Evolutionary conservation across 371 early-diverging fungal genomes (phyloP).

Genomic region (Lichtheimia ramosa): DNA sequence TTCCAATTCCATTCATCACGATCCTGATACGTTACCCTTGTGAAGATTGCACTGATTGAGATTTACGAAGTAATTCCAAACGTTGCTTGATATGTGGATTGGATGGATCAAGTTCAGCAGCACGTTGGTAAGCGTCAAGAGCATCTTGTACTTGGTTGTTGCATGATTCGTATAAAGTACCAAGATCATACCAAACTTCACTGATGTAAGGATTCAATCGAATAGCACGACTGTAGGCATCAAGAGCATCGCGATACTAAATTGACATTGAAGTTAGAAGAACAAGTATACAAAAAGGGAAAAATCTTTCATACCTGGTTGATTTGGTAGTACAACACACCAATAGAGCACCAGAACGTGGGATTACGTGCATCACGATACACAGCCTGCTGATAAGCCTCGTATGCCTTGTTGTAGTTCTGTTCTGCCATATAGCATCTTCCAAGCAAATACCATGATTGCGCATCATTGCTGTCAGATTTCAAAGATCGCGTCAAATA

Average conservation of each 20-base stretch:
- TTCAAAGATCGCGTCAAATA: constrained; percentile 85
- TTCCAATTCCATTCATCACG: too few relatives aligned
- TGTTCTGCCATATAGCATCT: constrained; percentile 96
- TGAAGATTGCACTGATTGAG: constrained; percentile 77
- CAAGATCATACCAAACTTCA: constrained; percentile 97
- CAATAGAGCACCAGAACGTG: constrained; percentile 98
- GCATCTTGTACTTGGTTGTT: constrained; percentile 97
- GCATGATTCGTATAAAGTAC: constrained; percentile 96
- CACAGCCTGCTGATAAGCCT: constrained; percentile 98
- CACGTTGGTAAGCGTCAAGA: constrained; percentile 94
- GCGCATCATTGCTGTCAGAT: constrained; percentile 88
- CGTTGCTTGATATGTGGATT: constrained; percentile 84
- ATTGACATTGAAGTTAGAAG: too few relatives aligned
- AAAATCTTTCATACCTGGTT: constrained; percentile 55
- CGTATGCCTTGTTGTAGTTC: constrained; percentile 95
- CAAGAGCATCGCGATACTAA: constrained; percentile 95
- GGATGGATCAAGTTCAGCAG: constrained; percentile 57
- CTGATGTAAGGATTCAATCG: constrained; percentile 91
- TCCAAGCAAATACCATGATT: constrained; percentile 95
- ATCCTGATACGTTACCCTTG: constrained; percentile 61
- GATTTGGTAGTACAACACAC: constrained; percentile 96
- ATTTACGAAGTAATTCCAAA: constrained; percentile 58
- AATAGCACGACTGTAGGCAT: constrained; percentile 96
- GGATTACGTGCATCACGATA: constrained; percentile 93
- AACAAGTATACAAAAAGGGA: too few relatives aligned